Evolutionary conservation across 1,284 basidiomycete species (phyloP).

Genomic region (Leccinum fuscescens): DNA sequence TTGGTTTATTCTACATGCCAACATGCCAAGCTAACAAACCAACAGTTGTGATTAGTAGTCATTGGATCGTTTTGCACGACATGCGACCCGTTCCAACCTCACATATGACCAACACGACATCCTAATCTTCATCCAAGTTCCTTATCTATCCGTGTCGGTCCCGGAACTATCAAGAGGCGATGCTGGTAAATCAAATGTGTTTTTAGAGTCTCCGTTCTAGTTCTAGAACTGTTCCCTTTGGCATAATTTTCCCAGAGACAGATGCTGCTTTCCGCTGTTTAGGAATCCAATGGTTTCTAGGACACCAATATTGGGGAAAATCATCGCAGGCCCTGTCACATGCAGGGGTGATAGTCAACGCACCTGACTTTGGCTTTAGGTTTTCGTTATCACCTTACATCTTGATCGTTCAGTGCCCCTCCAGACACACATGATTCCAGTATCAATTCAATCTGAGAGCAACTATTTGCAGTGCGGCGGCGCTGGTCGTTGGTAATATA

Average conservation of each 20-base stretch:
- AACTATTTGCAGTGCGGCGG: not conserved
- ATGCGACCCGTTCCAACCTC: not conserved
- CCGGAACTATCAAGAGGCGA: slow-evolving; percentile 3
- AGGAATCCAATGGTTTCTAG: not conserved
- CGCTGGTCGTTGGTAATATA: not conserved
- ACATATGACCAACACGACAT: slow-evolving; percentile 4
- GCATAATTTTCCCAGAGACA: slow-evolving; percentile 6
- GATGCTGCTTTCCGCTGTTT: not conserved
- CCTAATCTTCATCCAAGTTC: not conserved
- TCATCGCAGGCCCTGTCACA: slow-evolving; percentile 6
- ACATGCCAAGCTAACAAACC: not conserved
- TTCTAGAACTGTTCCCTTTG: not conserved
- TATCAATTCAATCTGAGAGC: not conserved
- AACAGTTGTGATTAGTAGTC: not conserved
- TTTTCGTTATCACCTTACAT: not conserved
- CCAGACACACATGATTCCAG: not conserved
- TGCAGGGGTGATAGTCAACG: not conserved
- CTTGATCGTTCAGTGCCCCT: not conserved
- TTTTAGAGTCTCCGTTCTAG: not conserved
- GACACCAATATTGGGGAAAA: not conserved
- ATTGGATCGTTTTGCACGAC: not conserved
- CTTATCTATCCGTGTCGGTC: not conserved
- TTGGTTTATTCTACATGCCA: not conserved
- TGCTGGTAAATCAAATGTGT: not conserved
- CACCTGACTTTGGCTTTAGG: not conserved